Evolutionary conservation across 225 moss, liverwort and hornwort genomes (phyloP).

Genomic region (Sphagnum tenellum): DNA sequence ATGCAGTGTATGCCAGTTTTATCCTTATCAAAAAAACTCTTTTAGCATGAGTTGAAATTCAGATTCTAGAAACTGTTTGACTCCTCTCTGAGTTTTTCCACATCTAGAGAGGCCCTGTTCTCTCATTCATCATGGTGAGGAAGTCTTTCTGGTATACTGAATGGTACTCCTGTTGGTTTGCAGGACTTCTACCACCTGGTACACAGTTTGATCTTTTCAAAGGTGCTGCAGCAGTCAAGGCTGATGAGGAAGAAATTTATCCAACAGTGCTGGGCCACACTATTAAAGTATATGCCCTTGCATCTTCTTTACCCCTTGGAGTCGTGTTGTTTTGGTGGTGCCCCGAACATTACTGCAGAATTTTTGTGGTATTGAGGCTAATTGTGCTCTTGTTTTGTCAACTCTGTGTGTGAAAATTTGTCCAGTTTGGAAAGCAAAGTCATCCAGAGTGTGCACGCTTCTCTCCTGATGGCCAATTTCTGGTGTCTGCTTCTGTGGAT

Average conservation of each 20-base stretch:
- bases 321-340: no score
- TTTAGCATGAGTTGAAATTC: not conserved
- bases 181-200: slow-evolving; percentile 93
- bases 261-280: slow-evolving; percentile 81
- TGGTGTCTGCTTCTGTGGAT: slow-evolving; percentile 93
- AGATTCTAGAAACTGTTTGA: no score
- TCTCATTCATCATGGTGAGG: no score
- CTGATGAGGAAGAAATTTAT: slow-evolving; percentile 92
- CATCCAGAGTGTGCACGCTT: slow-evolving; percentile 96
- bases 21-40: not conserved
- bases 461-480: slow-evolving; percentile 93
- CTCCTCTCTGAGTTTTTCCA: no score
- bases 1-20: no score
- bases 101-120: no score
- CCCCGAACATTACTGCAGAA: no score
- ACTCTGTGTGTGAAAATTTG: not conserved
- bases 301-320: no score
- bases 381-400: no score
- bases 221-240: slow-evolving; percentile 96
- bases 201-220: slow-evolving; percentile 97
- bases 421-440: slow-evolving; percentile 97
- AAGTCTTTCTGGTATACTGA: not conserved
- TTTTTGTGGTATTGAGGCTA: no score
- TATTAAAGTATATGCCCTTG: slow-evolving; percentile 51
- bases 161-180: slow-evolving; percentile 5